Evolutionary conservation across 306 rosid species (phyloP).

Genomic region (Sicyos edulis): DNA sequence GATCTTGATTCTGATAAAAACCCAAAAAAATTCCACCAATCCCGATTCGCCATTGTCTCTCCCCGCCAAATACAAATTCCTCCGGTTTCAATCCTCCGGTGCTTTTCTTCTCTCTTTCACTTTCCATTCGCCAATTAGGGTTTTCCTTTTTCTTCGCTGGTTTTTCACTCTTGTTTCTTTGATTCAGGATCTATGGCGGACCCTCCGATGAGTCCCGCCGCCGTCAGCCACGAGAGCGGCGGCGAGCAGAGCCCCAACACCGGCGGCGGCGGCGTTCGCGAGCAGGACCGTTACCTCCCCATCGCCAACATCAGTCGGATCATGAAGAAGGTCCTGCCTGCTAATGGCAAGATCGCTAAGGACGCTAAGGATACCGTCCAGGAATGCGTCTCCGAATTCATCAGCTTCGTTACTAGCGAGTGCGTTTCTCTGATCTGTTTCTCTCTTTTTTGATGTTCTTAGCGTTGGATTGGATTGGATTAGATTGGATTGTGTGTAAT

Average conservation of each 20-base stretch:
- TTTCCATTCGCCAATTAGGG: not conserved
- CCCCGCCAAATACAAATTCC: conserved; percentile 43
- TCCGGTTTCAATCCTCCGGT: not conserved
- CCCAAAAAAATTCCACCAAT: no score
- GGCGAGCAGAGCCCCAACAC: conserved; percentile 74
- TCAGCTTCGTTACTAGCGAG: conserved; percentile 96
- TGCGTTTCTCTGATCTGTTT: conserved; percentile 11
- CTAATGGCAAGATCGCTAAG: conserved; percentile 84
- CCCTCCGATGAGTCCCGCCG: conserved; percentile 59
- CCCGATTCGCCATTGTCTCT: not conserved
- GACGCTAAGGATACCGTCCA: conserved; percentile 87
- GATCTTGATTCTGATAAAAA: conserved; percentile 20
- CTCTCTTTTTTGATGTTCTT: not conserved
- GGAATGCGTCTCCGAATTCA: conserved; percentile 87
- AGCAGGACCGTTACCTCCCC: conserved; percentile 75
- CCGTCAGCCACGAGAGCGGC: conserved; percentile 73
- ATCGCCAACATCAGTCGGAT: conserved; percentile 90
- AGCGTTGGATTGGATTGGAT: no score
- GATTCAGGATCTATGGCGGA: conserved; percentile 60
- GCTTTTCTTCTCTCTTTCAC: no score
- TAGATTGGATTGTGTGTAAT: conserved; percentile 4
- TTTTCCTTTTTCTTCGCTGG: not conserved
- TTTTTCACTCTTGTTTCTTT: not conserved
- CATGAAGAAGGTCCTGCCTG: conserved; percentile 82
- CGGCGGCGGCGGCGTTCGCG: conserved; percentile 41